Evolutionary conservation across 2,329 filamentous ascomycete species (phyloP).

Genomic region (Anthostomella pinea): DNA sequence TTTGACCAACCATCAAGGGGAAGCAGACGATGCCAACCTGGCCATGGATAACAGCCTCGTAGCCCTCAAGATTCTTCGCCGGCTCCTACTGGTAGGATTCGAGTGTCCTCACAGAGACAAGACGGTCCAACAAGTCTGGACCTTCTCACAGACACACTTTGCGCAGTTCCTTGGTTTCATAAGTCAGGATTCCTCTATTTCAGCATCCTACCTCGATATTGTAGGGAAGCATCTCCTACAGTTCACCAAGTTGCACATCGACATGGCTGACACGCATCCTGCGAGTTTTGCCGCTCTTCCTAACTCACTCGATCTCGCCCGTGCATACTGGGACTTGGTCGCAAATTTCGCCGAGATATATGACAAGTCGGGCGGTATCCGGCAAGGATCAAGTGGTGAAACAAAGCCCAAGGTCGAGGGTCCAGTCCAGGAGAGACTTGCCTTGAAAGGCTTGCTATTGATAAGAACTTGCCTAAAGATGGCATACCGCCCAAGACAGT

Average conservation of each 20-base stretch:
- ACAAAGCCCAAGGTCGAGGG: slow-evolving; percentile 54
- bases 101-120: slow-evolving; percentile 78
- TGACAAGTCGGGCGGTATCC: slow-evolving; percentile 57
- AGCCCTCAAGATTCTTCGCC: slow-evolving; percentile 74
- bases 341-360: slow-evolving; percentile 74
- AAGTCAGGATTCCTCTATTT: slow-evolving; percentile 51
- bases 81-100: slow-evolving; percentile 77
- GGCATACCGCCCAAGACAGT: slow-evolving; percentile 75
- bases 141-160: slow-evolving; percentile 71
- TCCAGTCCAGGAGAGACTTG: slow-evolving; percentile 72
- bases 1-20: slow-evolving; percentile 55
- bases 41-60: slow-evolving; percentile 75
- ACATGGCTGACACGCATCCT: slow-evolving; percentile 77
- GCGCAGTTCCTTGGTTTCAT: slow-evolving; percentile 69
- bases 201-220: slow-evolving; percentile 54
- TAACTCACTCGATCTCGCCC: slow-evolving; percentile 72
- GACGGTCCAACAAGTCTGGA: slow-evolving; percentile 78
- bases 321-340: slow-evolving; percentile 82
- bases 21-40: slow-evolving; percentile 56
- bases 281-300: slow-evolving; percentile 81
- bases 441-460: slow-evolving; percentile 78
- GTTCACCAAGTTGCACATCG: slow-evolving; percentile 85
- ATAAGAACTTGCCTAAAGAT: slow-evolving; percentile 81
- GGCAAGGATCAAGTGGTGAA: slow-evolving; percentile 39
- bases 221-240: slow-evolving; percentile 88